Conservation (phyloP, 1,284 basidiomycete genomes). For the Neotropicomus parvogracilis region DNA sequence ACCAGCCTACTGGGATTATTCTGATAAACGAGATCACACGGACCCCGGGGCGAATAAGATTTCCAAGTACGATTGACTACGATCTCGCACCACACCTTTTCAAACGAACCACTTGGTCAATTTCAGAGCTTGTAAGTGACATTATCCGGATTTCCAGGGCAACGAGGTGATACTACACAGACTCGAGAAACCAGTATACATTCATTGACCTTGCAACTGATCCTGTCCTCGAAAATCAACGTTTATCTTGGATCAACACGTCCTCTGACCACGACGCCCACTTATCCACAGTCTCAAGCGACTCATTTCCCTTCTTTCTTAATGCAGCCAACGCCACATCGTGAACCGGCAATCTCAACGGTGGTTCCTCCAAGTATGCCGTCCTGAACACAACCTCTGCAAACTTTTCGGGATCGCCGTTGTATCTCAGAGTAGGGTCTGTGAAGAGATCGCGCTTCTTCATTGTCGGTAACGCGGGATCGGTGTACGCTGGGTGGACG, state of each 20-base stretch:
- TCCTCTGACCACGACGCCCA: constrained; percentile 32
- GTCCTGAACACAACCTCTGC: constrained; percentile 13
- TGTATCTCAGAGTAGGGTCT: not conserved
- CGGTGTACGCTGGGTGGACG: constrained; percentile 21
- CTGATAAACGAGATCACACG: no score
- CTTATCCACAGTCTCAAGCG: constrained; percentile 20
- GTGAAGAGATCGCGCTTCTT: not conserved
- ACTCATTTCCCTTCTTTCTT: constrained; percentile 14
- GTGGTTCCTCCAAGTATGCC: constrained; percentile 23
- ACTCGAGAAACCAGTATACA: no score
- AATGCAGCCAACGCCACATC: constrained; percentile 4
- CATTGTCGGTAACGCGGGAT: constrained; percentile 5
- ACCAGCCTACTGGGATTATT: no score
- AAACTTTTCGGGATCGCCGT: constrained; percentile 23
- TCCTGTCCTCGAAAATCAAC: no score
- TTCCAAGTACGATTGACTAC: no score
- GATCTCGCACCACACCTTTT: no score
- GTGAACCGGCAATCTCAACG: constrained; percentile 29
- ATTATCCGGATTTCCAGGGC: no score
- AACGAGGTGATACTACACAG: no score
- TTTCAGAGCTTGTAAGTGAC: no score
- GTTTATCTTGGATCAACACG: constrained; percentile 8
- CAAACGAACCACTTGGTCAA: no score
- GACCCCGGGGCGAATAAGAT: no score
- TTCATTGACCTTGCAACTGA: no score